Percentiles rank a stretch among this genome's conserved stretches.
These are phyloP conservation scores for Pseudognaphalium luteoalbum DNA, from an alignment of 129 eudicot species.

Conservation along the genomic window DNA sequence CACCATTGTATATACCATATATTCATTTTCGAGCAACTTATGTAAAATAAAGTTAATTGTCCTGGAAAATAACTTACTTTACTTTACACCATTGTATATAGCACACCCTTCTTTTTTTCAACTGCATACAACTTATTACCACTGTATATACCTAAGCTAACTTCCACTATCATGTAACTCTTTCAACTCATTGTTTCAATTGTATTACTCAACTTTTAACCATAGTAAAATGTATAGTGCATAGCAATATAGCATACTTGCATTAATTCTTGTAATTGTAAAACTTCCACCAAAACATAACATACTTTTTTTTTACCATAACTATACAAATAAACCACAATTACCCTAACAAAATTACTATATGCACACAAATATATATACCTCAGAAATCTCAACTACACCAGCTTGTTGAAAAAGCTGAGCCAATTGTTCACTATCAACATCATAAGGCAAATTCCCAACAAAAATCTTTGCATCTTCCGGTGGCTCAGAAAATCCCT, in stretches of 20 bases:
- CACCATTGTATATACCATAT: neutral
- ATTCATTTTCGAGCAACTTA: too few species aligned
- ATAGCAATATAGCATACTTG: too few species aligned
- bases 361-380: neutral
- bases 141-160: neutral
- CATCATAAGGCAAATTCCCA: conserved; percentile 80
- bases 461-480: conserved; percentile 82
- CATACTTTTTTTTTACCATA: too few species aligned
- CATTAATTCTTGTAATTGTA: too few species aligned
- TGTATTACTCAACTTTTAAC: neutral
- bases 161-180: neutral
- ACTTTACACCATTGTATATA: neutral
- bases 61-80: too few species aligned
- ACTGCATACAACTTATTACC: neutral
- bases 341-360: neutral
- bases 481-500: conserved; percentile 39
- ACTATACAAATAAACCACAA: neutral
- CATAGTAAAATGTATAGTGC: neutral
- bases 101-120: neutral
- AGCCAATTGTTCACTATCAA: conserved; percentile 77
- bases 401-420: conserved; percentile 81
- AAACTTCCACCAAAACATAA: too few species aligned
- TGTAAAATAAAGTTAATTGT: too few species aligned
- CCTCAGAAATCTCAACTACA: conserved; percentile 83
- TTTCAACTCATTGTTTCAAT: neutral